Percentiles rank a stretch among this genome's conserved stretches.
Evolutionary conservation across 202 grass and related monocot species (phyloP).

Genomic region (Elaeis oleifera): DNA sequence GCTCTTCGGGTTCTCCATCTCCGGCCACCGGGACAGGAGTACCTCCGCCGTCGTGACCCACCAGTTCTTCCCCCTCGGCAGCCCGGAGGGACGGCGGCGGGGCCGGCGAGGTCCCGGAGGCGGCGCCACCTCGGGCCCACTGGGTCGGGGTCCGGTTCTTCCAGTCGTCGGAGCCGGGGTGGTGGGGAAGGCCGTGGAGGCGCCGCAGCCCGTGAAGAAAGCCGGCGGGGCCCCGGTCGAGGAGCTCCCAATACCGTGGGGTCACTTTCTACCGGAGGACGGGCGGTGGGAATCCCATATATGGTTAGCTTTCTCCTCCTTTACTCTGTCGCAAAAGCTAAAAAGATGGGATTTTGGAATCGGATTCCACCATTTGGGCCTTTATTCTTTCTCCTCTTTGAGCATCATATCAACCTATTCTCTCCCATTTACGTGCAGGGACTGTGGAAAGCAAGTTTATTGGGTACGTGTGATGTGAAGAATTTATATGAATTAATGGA

Average conservation of each 20-base stretch:
- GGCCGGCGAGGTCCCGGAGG: not conserved
- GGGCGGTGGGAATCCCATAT: slow-evolving; percentile 98
- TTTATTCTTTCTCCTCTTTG: not conserved
- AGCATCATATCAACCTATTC: not conserved
- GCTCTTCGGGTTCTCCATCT: slow-evolving; percentile 32
- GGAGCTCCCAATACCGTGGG: slow-evolving; percentile 97
- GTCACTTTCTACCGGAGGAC: slow-evolving; percentile 94
- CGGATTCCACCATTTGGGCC: not conserved
- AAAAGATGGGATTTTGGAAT: not conserved
- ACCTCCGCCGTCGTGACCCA: slow-evolving; percentile 32
- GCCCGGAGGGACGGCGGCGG: not conserved
- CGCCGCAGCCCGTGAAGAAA: slow-evolving; percentile 39
- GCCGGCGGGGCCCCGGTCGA: slow-evolving; percentile 69
- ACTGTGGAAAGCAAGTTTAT: slow-evolving; percentile 72
- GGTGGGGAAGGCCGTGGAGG: slow-evolving; percentile 12
- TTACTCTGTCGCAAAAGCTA: not conserved
- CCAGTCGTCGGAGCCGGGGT: not conserved
- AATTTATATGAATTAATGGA: too few relatives aligned
- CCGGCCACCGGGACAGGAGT: slow-evolving; percentile 2
- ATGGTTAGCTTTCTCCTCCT: slow-evolving; percentile 35
- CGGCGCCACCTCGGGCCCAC: not conserved
- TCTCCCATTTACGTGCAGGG: slow-evolving; percentile 34
- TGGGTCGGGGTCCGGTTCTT: slow-evolving; percentile 11
- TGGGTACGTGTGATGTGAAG: slow-evolving; percentile 27
- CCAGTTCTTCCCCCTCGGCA: slow-evolving; percentile 40